Conservation (phyloP, 225 moss, liverwort and hornwort genomes). For the Physcomitrellopsis africana region DNA sequence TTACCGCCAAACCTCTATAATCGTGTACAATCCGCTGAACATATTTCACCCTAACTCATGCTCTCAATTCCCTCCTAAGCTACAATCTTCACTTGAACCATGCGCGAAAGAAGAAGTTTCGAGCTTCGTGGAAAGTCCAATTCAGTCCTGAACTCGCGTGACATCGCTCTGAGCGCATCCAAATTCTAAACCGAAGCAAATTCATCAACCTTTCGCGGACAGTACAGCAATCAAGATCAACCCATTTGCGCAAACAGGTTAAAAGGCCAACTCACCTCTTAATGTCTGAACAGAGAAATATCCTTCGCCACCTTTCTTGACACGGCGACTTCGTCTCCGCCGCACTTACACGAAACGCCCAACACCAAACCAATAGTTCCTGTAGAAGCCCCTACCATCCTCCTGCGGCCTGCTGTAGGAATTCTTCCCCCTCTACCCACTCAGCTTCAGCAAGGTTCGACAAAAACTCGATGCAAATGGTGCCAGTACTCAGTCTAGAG, state of each 20-base stretch:
- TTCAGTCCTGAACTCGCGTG: background rate
- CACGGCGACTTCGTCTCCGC: constrained; percentile 12
- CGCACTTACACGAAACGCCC: background rate
- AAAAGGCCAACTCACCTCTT: constrained; percentile 7
- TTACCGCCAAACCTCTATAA: background rate
- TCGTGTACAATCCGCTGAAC: background rate
- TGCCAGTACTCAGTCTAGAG: background rate
- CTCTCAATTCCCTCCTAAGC: background rate
- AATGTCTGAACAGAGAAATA: background rate
- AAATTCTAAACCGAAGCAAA: background rate
- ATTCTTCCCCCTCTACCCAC: background rate
- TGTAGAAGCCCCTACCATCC: background rate
- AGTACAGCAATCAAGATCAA: constrained; percentile 9
- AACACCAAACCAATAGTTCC: background rate
- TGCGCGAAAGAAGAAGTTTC: background rate
- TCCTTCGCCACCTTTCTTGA: constrained; percentile 23
- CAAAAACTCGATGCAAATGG: background rate
- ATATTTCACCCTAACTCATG: background rate
- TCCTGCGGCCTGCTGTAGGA: background rate
- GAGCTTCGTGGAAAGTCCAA: background rate
- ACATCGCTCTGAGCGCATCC: background rate
- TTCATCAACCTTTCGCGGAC: background rate
- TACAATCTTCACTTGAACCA: background rate
- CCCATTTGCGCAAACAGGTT: background rate
- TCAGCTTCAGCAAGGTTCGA: background rate